Conservation (phyloP, 306 rosid species). For the Lotus japonicus region DNA sequence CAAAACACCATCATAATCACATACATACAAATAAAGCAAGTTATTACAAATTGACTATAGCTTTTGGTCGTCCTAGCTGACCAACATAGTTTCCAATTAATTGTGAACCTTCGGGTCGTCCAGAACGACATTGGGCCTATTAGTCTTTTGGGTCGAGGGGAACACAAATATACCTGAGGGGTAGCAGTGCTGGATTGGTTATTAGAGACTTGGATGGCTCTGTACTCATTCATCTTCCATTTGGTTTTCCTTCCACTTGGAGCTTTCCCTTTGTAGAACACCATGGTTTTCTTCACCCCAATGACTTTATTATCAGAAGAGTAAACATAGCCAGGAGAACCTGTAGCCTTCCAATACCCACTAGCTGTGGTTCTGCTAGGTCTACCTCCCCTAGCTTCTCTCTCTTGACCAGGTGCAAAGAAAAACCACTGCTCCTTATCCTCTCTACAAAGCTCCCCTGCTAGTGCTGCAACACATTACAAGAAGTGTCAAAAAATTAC, state of each 20-base stretch:
- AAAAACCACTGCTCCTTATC: constrained; percentile 93
- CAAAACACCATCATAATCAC: not conserved
- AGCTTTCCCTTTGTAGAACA: constrained; percentile 74
- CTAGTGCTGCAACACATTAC: constrained; percentile 35
- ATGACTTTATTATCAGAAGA: constrained; percentile 51
- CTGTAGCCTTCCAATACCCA: constrained; percentile 96
- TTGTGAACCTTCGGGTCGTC: too few species aligned
- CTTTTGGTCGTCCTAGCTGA: too few species aligned
- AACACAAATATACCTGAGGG: constrained; percentile 35
- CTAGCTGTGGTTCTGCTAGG: constrained; percentile 65
- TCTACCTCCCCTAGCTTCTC: constrained; percentile 79
- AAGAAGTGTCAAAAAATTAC: not conserved
- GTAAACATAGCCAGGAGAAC: constrained; percentile 75
- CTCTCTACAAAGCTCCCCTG: constrained; percentile 59
- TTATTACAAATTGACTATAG: too few species aligned
- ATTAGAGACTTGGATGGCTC: constrained; percentile 45
- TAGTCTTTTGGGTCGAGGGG: too few species aligned
- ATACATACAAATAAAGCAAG: too few species aligned
- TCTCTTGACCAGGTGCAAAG: constrained; percentile 63
- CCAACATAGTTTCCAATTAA: too few species aligned
- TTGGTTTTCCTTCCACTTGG: constrained; percentile 77
- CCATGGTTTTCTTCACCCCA: constrained; percentile 84
- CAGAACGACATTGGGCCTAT: too few species aligned
- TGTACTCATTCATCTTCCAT: constrained; percentile 92
- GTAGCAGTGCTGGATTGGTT: constrained; percentile 11